A percentile compares a stretch with the other conserved stretches of the same genome.
phyloP scores from a whole-genome alignment of 805 yeast genomes.

The Metschnikowia vanudenii region DNA sequence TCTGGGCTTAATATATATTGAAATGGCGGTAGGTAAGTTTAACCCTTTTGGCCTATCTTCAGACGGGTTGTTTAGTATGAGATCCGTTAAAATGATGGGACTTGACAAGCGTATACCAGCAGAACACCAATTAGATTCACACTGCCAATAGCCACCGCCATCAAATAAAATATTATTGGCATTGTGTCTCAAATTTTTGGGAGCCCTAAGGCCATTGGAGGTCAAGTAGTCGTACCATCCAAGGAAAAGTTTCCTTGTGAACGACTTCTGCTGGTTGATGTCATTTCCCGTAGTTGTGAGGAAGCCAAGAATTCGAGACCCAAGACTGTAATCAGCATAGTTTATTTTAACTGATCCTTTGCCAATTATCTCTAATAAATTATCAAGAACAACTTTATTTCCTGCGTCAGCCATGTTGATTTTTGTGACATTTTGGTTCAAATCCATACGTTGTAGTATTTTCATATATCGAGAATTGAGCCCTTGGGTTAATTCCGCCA shows the following conservation, averaged over 20 bases:
- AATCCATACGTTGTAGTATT: conserved; percentile 26
- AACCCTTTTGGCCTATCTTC: conserved; percentile 10
- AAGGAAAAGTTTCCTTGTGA: conserved; percentile 28
- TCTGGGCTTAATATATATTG: conserved; percentile 34
- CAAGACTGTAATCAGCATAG: conserved; percentile 40
- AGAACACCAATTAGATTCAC: conserved; percentile 29
- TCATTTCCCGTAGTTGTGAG: conserved; percentile 28
- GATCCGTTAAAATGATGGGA: conserved; percentile 36
- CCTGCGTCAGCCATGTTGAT: conserved; percentile 14
- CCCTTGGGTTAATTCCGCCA: conserved; percentile 25
- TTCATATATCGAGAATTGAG: conserved; percentile 26
- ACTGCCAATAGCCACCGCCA: conserved; percentile 35
- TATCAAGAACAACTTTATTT: conserved; percentile 27
- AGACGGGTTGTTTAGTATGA: conserved; percentile 24
- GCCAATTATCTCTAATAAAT: conserved; percentile 31
- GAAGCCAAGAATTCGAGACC: conserved; percentile 41
- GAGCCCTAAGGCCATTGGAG: conserved; percentile 23
- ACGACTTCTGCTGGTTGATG: conserved; percentile 15
- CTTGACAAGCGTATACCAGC: conserved; percentile 36
- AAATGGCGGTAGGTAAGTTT: conserved; percentile 19
- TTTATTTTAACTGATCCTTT: conserved; percentile 37
- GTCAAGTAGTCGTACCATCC: conserved; percentile 42
- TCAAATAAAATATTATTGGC: conserved; percentile 41
- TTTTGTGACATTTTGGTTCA: conserved; percentile 11
- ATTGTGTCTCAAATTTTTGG: conserved; percentile 30